Evolutionary conservation across 1,284 basidiomycete species (phyloP).

Genomic region (Ustilago lituana): DNA sequence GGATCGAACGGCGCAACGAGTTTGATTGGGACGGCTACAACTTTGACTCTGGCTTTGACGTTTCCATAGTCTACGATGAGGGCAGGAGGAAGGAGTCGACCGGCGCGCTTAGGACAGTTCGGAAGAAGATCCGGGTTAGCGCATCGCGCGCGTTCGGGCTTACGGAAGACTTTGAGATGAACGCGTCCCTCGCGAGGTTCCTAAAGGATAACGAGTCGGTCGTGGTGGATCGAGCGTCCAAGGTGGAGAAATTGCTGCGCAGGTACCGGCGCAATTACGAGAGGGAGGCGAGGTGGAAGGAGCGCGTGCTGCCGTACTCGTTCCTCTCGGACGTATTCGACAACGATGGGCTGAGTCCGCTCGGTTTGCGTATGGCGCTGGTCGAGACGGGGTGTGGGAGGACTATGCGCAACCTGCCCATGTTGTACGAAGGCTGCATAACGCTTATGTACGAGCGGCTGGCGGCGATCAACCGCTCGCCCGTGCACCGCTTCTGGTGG

Average conservation of each 20-base stretch:
- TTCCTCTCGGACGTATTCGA: conserved; percentile 74
- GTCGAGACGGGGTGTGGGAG: conserved; percentile 71
- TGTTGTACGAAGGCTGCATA: conserved; percentile 71
- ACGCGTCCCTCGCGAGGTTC: conserved; percentile 75
- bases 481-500: conserved; percentile 81
- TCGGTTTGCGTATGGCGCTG: conserved; percentile 70
- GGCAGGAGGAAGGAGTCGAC: conserved; percentile 56
- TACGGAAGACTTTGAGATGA: conserved; percentile 76
- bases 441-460: conserved; percentile 74
- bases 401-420: conserved; percentile 73
- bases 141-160: conserved; percentile 75
- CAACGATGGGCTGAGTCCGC: conserved; percentile 38
- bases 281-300: conserved; percentile 73
- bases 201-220: conserved; percentile 74
- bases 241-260: conserved; percentile 71
- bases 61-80: conserved; percentile 73
- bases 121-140: conserved; percentile 70
- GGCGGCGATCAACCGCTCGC: conserved; percentile 71
- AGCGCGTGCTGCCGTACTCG: conserved; percentile 73
- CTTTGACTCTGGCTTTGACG: conserved; percentile 73
- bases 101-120: conserved; percentile 42
- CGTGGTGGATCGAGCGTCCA: conserved; percentile 70
- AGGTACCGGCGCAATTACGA: conserved; percentile 73
- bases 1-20: conserved; percentile 73
- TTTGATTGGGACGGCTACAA: conserved; percentile 74